Percentiles rank a stretch among this genome's conserved stretches.
These are phyloP conservation scores for Monosporascus sp. DNA, from an alignment of 2,329 filamentous ascomycete species.

Conservation along the genomic window DNA sequence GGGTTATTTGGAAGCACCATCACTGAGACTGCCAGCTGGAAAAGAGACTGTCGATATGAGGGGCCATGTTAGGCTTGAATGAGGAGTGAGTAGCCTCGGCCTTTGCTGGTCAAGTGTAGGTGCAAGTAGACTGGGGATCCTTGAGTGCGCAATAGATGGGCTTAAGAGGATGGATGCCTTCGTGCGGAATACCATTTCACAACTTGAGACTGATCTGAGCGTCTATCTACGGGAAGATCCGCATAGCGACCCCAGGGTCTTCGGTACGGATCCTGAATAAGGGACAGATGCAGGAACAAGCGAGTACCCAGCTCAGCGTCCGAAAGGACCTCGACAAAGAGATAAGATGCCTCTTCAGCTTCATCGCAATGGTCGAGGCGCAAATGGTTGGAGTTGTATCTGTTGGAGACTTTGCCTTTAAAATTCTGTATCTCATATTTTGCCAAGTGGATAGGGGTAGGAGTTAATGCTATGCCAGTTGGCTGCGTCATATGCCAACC, in stretches of 20 bases:
- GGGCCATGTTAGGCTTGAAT: conserved; percentile 23
- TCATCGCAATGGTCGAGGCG: background rate
- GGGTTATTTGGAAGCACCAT: conserved; percentile 21
- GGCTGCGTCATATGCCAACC: too few relatives aligned
- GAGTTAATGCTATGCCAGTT: too few relatives aligned
- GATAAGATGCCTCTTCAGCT: background rate
- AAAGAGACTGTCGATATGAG: conserved; percentile 32
- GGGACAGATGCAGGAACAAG: background rate
- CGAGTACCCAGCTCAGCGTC: background rate
- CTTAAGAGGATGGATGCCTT: too few relatives aligned
- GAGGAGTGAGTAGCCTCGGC: background rate
- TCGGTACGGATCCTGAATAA: too few relatives aligned
- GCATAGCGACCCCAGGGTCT: too few relatives aligned
- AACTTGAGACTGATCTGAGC: background rate
- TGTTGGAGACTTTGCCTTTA: too few relatives aligned
- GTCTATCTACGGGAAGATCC: background rate
- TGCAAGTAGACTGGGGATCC: background rate
- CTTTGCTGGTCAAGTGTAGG: background rate
- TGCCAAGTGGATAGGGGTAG: too few relatives aligned
- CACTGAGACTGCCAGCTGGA: conserved; percentile 28
- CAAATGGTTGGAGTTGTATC: too few relatives aligned
- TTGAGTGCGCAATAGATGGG: too few relatives aligned
- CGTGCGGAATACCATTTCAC: too few relatives aligned
- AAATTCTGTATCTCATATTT: too few relatives aligned
- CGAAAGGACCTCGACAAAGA: background rate